Evolutionary conservation across 345 rosid genomes (phyloP), one percentile per base, ranked within the genome.

Genomic region (Syzygium aqueum): DNA sequence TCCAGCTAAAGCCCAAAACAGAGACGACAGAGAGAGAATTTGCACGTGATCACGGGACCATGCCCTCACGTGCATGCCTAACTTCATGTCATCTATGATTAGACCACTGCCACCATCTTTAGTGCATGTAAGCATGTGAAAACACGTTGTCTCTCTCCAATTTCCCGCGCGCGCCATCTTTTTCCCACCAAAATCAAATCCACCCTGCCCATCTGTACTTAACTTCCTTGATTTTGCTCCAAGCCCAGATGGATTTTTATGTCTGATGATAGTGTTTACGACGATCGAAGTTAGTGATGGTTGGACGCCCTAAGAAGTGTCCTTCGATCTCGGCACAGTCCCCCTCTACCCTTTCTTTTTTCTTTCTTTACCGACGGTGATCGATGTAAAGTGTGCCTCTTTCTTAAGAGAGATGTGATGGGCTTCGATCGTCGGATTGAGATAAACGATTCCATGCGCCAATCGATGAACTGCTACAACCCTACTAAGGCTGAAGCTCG

Each of bases 371-470:
- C 3, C 1, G 2, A 3, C 7, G 43, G 30, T 16, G 6, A 16
- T 30, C 6, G 5, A 30, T 28, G 28, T 65, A 33, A 5, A 4
- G 2, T 9, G 46, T 67, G 12, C 14, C 0, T 67, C 13, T 33
- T 17, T 8, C 3, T 33, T 4, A 2, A 1, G 3, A 9, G 80
- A 67, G 7, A 67, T 9, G 5, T 67, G 25, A 67, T 33, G 13
- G 3, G 0, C 3, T 23, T 57, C 2, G 63, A 56, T 23, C 25
- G n/a, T 22, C 0, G 2, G 0, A 25, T 59, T 59, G 0, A 2
- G 14, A 61, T 6, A 9, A 61, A n/a, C 19, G 1, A 27, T 59
- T 57, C 28, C 15, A 25, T 25, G 0, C 0, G 0, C 0, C 25
- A 28, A 57, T 23, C 25, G 5, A 25, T 27, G 3, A 25, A 27